Conservation (phyloP, 345 rosid genomes). For the Moricandia arvensis region DNA sequence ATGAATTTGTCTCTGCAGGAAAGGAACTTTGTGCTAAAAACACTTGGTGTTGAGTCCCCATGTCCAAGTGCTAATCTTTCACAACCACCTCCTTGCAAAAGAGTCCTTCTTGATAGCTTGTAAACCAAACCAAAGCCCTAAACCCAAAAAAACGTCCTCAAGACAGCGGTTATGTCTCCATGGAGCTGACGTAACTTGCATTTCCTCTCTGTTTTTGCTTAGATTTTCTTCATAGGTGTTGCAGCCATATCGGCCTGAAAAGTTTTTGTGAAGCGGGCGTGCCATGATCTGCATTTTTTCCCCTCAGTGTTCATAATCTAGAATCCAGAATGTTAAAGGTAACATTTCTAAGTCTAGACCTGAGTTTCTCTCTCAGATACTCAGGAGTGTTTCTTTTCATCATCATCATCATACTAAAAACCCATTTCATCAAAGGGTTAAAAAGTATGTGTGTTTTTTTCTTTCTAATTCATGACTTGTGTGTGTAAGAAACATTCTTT, state of each 20-base stretch:
- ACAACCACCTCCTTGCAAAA: constrained; percentile 90
- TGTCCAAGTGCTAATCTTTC: constrained; percentile 54
- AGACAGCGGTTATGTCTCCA: constrained; percentile 31
- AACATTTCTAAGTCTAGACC: constrained; percentile 69
- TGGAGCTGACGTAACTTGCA: constrained; percentile 34
- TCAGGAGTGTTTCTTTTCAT: constrained; percentile 25
- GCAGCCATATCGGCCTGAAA: constrained; percentile 80
- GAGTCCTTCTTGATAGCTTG: constrained; percentile 93
- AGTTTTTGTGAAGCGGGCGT: constrained; percentile 68
- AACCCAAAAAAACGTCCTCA: background rate
- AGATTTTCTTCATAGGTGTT: constrained; percentile 42
- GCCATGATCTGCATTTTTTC: constrained; percentile 57
- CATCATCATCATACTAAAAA: constrained; percentile 13
- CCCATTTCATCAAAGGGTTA: constrained; percentile 22
- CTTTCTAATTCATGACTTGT: constrained; percentile 1
- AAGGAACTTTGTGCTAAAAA: constrained; percentile 80
- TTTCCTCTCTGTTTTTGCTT: constrained; percentile 21
- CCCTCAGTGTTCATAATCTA: constrained; percentile 31
- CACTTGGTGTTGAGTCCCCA: constrained; percentile 87
- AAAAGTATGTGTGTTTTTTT: constrained; percentile 14
- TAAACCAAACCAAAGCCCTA: constrained; percentile 27
- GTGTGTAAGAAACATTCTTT: constrained; percentile 32
- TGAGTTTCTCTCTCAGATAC: constrained; percentile 40
- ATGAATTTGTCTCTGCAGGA: constrained; percentile 63
- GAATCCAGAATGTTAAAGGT: constrained; percentile 58